A percentile compares a stretch with the other conserved stretches of the same genome.
phyloP scores from a whole-genome alignment of 164 flowering plant genomes.

The Macadamia integrifolia region DNA sequence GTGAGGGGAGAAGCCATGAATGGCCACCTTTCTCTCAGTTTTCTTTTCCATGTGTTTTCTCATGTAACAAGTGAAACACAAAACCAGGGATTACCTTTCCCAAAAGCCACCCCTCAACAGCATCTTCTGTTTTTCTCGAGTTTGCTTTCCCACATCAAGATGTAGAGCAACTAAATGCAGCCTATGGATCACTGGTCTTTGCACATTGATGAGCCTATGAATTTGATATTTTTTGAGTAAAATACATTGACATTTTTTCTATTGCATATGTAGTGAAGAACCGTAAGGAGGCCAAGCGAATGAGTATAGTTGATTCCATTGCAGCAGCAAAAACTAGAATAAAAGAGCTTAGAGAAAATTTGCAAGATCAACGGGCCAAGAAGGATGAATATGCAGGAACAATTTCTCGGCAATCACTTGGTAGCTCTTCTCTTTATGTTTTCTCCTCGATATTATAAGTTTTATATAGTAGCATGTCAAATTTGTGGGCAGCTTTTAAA shows the following conservation, averaged over 20 bases:
- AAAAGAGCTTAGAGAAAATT: constrained; percentile 47
- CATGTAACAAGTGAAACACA: too few species aligned
- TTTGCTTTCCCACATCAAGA: too few species aligned
- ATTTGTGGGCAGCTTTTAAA: not conserved
- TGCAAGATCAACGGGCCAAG: constrained; percentile 44
- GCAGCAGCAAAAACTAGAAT: constrained; percentile 48
- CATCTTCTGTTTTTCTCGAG: not conserved
- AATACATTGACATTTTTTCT: too few species aligned
- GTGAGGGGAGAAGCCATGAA: too few species aligned
- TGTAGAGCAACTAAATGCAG: too few species aligned
- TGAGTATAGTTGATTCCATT: constrained; percentile 49
- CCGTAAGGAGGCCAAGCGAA: constrained; percentile 69
- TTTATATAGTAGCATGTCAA: not conserved
- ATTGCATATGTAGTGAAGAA: constrained; percentile 58
- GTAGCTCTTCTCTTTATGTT: constrained; percentile 23
- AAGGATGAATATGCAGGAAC: constrained; percentile 54
- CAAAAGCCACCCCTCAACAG: too few species aligned
- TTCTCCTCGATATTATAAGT: not conserved
- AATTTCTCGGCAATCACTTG: constrained; percentile 46
- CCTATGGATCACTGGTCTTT: too few species aligned
- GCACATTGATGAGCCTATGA: too few species aligned
- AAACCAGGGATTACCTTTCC: too few species aligned
- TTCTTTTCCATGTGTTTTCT: too few species aligned
- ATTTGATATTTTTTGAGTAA: too few species aligned
- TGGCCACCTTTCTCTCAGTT: too few species aligned